Evolutionary conservation across 1,284 basidiomycete species (phyloP).

Genomic region (Athelia sp.): DNA sequence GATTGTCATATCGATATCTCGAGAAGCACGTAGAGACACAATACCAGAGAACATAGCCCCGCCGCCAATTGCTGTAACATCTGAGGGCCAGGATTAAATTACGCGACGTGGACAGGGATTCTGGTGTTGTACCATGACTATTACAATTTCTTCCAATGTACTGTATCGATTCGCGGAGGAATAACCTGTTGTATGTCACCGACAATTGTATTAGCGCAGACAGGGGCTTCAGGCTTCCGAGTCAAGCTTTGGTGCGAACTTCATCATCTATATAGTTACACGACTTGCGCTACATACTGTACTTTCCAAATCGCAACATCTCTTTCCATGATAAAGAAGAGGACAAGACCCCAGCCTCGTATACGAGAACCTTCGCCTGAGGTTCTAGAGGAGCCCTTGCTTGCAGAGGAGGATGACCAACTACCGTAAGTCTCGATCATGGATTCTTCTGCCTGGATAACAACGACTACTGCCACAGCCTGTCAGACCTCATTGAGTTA

Average conservation of each 20-base stretch:
- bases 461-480: slow-evolving; percentile 27
- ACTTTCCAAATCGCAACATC: background rate
- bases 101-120: no score
- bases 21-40: background rate
- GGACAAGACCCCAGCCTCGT: slow-evolving; percentile 50
- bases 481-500: slow-evolving; percentile 84
- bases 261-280: no score
- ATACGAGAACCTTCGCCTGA: slow-evolving; percentile 42
- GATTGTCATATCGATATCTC: background rate
- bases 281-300: no score
- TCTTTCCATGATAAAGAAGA: slow-evolving; percentile 56
- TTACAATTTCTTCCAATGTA: background rate
- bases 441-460: no score
- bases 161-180: background rate
- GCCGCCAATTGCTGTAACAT: no score
- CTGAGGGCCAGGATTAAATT: no score
- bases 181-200: no score
- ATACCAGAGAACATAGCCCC: no score
- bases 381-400: slow-evolving; percentile 25
- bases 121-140: background rate
- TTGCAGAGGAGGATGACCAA: slow-evolving; percentile 31
- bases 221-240: no score
- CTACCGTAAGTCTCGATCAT: slow-evolving; percentile 39
- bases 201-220: no score
- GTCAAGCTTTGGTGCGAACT: no score